These are phyloP conservation scores for Chytridium lagenaria DNA, from an alignment of 371 early-diverging fungal species.

Conservation along the genomic window DNA sequence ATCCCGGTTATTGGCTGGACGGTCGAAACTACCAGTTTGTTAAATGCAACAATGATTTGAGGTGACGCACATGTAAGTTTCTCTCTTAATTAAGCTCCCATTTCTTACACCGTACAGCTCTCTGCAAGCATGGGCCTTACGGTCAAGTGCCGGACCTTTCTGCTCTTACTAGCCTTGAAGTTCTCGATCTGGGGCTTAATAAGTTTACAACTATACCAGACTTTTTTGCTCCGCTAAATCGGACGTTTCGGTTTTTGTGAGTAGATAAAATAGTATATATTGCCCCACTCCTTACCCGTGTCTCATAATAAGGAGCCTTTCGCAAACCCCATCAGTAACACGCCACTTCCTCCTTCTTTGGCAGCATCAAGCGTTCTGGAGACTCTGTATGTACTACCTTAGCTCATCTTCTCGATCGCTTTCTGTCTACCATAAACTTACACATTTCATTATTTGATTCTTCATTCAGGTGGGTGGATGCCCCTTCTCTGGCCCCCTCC, in stretches of 20 bases:
- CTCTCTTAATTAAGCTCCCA: neutral
- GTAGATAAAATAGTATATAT: too few species aligned
- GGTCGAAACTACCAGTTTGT: neutral
- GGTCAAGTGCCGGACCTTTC: neutral
- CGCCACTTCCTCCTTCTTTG: neutral
- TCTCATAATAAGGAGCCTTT: too few species aligned
- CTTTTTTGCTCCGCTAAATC: neutral
- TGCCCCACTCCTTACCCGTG: too few species aligned
- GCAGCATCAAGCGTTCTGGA: neutral
- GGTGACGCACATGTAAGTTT: neutral
- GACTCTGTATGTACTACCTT: neutral
- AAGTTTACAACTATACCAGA: neutral
- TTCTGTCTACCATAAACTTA: neutral
- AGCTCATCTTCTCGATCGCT: neutral
- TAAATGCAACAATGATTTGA: neutral
- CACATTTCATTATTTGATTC: neutral
- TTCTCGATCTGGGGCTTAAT: neutral
- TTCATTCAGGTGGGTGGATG: neutral
- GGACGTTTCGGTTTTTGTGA: neutral
- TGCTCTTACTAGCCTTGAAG: neutral
- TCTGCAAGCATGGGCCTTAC: neutral
- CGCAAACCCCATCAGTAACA: neutral
- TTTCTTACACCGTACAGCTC: neutral
- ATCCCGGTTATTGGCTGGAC: neutral
- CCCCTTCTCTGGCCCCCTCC: neutral